Conservation (phyloP, 2,329 filamentous ascomycete species). For the Aspergillus tanneri region DNA sequence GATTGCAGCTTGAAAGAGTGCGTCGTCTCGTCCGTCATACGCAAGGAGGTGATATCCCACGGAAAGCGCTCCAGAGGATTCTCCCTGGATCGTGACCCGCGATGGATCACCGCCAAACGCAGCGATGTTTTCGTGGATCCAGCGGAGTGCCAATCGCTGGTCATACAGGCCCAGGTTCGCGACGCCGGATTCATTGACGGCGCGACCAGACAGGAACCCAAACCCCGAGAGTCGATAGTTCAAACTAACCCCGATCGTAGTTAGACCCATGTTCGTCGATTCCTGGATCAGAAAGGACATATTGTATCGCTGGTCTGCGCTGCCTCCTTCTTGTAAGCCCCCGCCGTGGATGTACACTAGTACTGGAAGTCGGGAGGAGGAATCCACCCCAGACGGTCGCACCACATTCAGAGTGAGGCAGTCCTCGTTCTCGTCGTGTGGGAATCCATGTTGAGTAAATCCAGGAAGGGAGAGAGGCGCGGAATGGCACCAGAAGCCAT, state of each 20-base stretch:
- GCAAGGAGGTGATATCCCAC: constrained; percentile 23
- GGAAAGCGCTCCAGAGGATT: constrained; percentile 17
- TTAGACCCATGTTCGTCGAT: constrained; percentile 49
- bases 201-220: background rate
- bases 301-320: constrained; percentile 51
- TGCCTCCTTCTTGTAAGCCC: constrained; percentile 45
- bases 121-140: constrained; percentile 1
- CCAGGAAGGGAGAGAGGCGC: constrained; percentile 6
- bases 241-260: constrained; percentile 52
- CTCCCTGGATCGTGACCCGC: constrained; percentile 18
- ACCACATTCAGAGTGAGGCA: constrained; percentile 26
- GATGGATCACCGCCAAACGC: constrained; percentile 5
- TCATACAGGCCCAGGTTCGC: constrained; percentile 1
- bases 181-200: background rate
- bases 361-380: constrained; percentile 15
- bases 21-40: constrained; percentile 24
- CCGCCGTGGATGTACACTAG: constrained; percentile 31
- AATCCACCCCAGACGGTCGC: constrained; percentile 11
- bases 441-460: constrained; percentile 4
- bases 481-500: constrained; percentile 4
- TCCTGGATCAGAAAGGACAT: constrained; percentile 57
- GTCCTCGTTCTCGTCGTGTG: constrained; percentile 17
- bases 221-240: constrained; percentile 30
- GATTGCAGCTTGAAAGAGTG: constrained; percentile 26
- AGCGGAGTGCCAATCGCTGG: constrained; percentile 4